These are phyloP conservation scores for Jatropha multifida DNA, from an alignment of 441 rosid genomes.

Conservation along the genomic window DNA sequence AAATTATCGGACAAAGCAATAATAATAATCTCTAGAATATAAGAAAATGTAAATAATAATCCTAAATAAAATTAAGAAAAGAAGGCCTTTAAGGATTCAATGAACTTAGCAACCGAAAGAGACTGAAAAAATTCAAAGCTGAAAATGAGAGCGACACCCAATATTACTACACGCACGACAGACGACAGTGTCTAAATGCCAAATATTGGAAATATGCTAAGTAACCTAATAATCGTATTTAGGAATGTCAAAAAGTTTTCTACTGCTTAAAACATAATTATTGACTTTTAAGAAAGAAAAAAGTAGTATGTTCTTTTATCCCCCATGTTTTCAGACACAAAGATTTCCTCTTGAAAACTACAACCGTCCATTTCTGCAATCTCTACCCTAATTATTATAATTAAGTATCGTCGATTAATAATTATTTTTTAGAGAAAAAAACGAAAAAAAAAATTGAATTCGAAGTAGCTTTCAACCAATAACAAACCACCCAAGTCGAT, in stretches of 20 bases:
- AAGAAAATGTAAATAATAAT: neutral
- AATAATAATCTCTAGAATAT: neutral
- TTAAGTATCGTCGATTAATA: neutral
- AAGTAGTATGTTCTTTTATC: neutral
- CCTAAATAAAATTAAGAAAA: neutral
- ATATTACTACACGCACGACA: neutral
- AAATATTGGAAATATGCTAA: conserved; percentile 21
- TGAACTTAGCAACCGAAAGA: conserved; percentile 25
- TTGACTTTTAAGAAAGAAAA: neutral
- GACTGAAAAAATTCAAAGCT: conserved; percentile 16
- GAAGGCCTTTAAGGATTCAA: conserved; percentile 22
- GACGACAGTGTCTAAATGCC: neutral
- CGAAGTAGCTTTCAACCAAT: conserved; percentile 8
- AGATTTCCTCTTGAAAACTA: conserved; percentile 7
- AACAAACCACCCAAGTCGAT: conserved; percentile 13
- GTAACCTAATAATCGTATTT: neutral
- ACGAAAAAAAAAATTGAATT: neutral
- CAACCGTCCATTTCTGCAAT: conserved; percentile 1
- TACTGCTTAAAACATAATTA: neutral
- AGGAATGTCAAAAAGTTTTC: neutral
- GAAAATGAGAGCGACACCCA: conserved; percentile 31
- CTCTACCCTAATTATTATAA: neutral
- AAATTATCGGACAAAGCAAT: neutral
- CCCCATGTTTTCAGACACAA: neutral
- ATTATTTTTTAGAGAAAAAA: neutral